phyloP scores from a whole-genome alignment of 495 filamentous ascomycete genomes.

The Lindgomyces ingoldianus region DNA sequence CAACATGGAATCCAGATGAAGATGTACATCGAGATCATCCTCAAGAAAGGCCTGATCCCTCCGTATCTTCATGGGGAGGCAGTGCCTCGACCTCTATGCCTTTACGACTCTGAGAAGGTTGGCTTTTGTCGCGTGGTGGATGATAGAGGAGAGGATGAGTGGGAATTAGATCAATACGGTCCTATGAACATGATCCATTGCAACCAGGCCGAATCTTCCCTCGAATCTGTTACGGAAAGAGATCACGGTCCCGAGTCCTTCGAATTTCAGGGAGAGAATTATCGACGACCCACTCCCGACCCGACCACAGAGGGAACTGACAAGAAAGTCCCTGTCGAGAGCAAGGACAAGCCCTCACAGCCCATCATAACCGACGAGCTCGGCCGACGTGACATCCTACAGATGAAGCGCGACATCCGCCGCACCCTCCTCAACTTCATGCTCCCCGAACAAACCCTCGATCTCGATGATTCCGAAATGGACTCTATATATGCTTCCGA shows the following conservation, averaged over 20 bases:
- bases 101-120: conserved; percentile 18
- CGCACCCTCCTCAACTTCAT: neutral
- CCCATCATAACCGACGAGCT: conserved; percentile 27
- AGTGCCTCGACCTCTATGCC: neutral
- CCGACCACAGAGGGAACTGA: too few species aligned
- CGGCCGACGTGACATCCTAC: neutral
- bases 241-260: neutral
- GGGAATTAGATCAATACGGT: too few species aligned
- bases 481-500: too few species aligned
- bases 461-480: too few species aligned
- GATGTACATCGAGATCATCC: conserved; percentile 9
- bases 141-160: neutral
- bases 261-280: too few species aligned
- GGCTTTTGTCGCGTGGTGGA: conserved; percentile 11
- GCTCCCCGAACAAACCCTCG: too few species aligned
- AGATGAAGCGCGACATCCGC: neutral
- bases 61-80: conserved; percentile 23
- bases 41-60: conserved; percentile 7
- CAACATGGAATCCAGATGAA: conserved; percentile 13
- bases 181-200: neutral
- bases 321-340: neutral
- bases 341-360: neutral
- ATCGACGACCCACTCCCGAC: too few species aligned
- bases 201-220: neutral
- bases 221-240: neutral